Evolutionary conservation across 495 filamentous ascomycete genomes (phyloP), one percentile per base, ranked within the genome.

Genomic region (Chaetomium tenue): DNA sequence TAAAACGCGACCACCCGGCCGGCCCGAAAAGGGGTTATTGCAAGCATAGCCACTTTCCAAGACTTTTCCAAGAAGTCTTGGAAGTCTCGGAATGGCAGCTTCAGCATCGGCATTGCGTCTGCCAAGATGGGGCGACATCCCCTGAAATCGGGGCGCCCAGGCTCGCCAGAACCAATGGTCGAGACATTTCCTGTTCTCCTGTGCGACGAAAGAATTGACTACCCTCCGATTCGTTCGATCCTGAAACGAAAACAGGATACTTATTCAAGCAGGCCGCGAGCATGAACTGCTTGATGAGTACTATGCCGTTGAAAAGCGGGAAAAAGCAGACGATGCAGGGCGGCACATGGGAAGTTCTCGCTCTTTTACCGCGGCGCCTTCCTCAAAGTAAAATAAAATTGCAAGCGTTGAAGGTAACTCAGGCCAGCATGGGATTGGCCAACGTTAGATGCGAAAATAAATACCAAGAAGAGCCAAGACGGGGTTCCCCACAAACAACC

Each of bases 1-100:
- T 60, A 58, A 65, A 67, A 65, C 58, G 62, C 15, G 47, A 30
- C 59, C 53, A 30, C 59, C 53, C 61, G 57, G n/a, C 16, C 42
- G 37, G 53, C 40, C 62, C 62, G 62, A 61, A 59, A 61, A 63
- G 62, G 61, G 68, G 53, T 39, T 37, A 3, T 12, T 54, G 66
- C 2, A 47, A 47, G 68, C 70, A 72, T 60, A 65, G 70, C 70
- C 70, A 66, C 68, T 23, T 6, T 52, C 67, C 64, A 67, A 67
- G 40, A 44, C 4, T 3, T 15, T 12, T 40, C 2, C 64, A 65
- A 30, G 3, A 25, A 25, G 60, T 58, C 61, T 66, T 58, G 64
- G 54, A 40, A 39, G 60, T 52, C 48, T 63, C 63, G 61, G 68
- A 54, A 56, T n/a, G 33, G 37, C 58, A 20, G n/a, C 22, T 30